Evolutionary conservation across 1,284 basidiomycete species (phyloP), one percentile per base, ranked within the genome.

Genomic region (Microstroma glucosiphilum): DNA sequence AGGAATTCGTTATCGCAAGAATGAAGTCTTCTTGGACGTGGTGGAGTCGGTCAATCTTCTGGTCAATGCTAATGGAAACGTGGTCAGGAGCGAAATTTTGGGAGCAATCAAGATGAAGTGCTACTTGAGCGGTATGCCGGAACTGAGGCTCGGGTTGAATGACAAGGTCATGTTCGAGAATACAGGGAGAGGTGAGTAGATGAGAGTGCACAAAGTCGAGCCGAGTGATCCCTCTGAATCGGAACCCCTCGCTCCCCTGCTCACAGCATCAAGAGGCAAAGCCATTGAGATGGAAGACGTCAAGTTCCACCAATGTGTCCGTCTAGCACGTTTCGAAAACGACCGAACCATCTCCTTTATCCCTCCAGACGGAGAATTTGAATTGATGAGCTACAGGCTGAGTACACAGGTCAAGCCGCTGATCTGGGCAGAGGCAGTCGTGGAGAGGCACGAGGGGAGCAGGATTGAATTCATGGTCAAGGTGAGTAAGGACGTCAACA

Each of bases 151-250:
- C 40, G 96, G 96, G 0, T 83, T 99, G 62, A 98, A 99, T 81
- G 96, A 99, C 83, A 98, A 98, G 82, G 93, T 97, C 80, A 97
- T 97, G 93, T 96, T 98, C 74, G 94, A 98, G 82, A 91, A 85
- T 72, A 98, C 93, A 2, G 94, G 96, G 12, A 85, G 94, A 74
- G 91, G 91, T 92, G 77, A 77, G 89, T 83, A 46, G 19, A 26
- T 4, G 11, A 7, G 56, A 48, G 43, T 56, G 21, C 23, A 43
- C 21, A 7, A 56, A 0, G 6, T 56, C 13, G 13, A 8, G 25
- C 48, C 23, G 25, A 40, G 37, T 8, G 25, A 8, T 11, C 54
- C 23, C 54, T 17, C 54, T 40, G 37, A 56, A 42, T n/a, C n/a
- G n/a, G n/a, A 40, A 25, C 37, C 30, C n/a, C 54, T 25, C 8